These are phyloP conservation scores for Suhomyces chickasaworum DNA, from an alignment of 1,139 yeast species.

Conservation along the genomic window DNA sequence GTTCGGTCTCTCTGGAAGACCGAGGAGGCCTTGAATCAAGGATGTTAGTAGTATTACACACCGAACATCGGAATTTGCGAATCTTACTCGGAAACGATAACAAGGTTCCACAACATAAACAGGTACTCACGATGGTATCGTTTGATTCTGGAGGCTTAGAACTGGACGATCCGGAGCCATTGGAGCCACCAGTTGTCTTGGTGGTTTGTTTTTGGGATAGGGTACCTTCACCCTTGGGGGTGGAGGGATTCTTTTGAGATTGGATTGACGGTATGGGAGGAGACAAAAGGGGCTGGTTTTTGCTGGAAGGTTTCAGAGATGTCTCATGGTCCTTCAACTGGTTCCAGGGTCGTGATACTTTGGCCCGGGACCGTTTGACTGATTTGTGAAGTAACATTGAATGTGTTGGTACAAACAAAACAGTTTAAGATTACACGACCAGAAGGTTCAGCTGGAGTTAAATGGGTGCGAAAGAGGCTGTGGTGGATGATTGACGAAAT, in stretches of 20 bases:
- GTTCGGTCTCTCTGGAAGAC: conserved; percentile 5
- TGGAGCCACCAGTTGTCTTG: background rate
- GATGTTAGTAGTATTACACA: conserved; percentile 55
- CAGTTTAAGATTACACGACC: conserved; percentile 4
- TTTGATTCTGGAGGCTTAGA: background rate
- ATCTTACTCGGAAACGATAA: conserved; percentile 51
- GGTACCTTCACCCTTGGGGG: conserved; percentile 1
- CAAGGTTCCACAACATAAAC: conserved; percentile 61
- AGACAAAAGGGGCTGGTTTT: background rate
- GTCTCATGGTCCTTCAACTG: background rate
- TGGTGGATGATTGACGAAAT: background rate
- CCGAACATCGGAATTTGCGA: conserved; percentile 56
- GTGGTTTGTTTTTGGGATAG: background rate
- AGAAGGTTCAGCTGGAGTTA: too few relatives aligned
- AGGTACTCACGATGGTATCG: conserved; percentile 2
- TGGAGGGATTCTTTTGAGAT: background rate
- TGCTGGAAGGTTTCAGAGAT: background rate
- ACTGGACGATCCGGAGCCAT: background rate
- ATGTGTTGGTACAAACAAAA: conserved; percentile 6
- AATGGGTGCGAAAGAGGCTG: conserved; percentile 10
- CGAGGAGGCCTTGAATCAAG: conserved; percentile 18
- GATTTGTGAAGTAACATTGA: conserved; percentile 4
- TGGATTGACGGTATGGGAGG: background rate
- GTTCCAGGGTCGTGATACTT: conserved; percentile 4
- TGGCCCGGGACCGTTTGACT: conserved; percentile 3